Evolutionary conservation across 78 protist genomes (phyloP).

Genomic region (Trichosphaerium sp.): DNA sequence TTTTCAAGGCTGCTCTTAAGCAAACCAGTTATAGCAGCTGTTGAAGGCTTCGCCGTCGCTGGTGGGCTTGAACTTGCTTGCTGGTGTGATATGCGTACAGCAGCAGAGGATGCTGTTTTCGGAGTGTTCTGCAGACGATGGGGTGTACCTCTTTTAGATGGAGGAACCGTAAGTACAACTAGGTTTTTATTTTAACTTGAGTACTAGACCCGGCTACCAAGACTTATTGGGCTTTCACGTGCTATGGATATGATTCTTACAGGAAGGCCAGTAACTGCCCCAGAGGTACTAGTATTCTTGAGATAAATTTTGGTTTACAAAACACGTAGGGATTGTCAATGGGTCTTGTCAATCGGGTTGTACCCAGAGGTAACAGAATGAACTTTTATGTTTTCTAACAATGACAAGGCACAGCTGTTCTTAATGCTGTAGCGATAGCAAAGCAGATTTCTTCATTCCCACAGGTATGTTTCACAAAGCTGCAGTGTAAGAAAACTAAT

Average conservation of each 20-base stretch:
- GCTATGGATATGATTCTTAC: slow-evolving; percentile 67
- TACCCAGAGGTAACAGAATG: too few relatives aligned
- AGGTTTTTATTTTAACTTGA: too few relatives aligned
- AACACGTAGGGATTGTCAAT: too few relatives aligned
- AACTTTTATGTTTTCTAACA: too few relatives aligned
- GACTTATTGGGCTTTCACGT: slow-evolving; percentile 49
- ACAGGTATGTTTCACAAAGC: too few relatives aligned
- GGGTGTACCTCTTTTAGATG: slow-evolving; percentile 78
- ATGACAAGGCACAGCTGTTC: too few relatives aligned
- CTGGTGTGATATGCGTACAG: slow-evolving; percentile 62
- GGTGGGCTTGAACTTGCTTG: slow-evolving; percentile 70
- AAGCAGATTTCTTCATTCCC: too few relatives aligned
- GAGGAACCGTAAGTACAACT: slow-evolving; percentile 71
- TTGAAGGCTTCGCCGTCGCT: slow-evolving; percentile 59
- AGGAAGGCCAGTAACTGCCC: slow-evolving; percentile 31
- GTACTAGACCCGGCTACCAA: slow-evolving; percentile 68
- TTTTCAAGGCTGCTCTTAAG: slow-evolving; percentile 22
- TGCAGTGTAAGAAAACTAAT: too few relatives aligned
- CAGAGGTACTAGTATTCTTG: slow-evolving; percentile 63
- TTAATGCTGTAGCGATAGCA: too few relatives aligned
- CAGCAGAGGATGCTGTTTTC: neutral
- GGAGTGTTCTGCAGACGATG: slow-evolving; percentile 66
- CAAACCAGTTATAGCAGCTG: slow-evolving; percentile 56
- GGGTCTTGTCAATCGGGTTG: too few relatives aligned
- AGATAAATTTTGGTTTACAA: too few relatives aligned